Percentiles rank a stretch among this genome's conserved stretches.
phyloP scores from a whole-genome alignment of 192 early-diverging fungal species.

The Linnemannia zychae region DNA sequence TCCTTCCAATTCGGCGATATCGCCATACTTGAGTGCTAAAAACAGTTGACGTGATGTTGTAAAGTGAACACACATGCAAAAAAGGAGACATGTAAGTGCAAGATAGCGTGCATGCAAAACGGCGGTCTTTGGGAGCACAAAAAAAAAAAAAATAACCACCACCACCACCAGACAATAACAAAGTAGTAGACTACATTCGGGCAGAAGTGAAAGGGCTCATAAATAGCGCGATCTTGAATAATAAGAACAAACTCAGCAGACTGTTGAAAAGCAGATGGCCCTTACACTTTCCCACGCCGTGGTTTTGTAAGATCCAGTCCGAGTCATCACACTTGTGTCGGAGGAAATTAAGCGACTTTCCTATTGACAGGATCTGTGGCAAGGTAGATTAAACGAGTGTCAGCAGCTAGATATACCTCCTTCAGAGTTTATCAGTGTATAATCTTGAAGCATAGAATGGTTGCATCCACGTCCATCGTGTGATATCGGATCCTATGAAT shows the following conservation, averaged over 20 bases:
- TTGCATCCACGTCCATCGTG: neutral
- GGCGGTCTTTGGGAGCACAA: neutral
- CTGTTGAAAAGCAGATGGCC: neutral
- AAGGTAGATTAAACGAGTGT: neutral
- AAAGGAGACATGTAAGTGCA: constrained; percentile 3
- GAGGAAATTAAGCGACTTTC: constrained; percentile 60
- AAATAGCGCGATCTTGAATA: neutral
- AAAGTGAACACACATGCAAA: neutral
- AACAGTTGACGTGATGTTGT: neutral
- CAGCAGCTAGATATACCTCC: neutral
- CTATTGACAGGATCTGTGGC: constrained; percentile 44
- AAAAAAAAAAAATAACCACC: neutral
- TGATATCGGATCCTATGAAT: neutral
- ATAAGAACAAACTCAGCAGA: neutral
- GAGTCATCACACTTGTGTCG: constrained; percentile 69
- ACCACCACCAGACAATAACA: neutral
- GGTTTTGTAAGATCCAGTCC: constrained; percentile 63
- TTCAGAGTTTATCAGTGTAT: neutral
- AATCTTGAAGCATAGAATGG: too few species aligned
- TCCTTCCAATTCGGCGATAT: constrained; percentile 77
- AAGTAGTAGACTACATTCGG: neutral
- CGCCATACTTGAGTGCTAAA: constrained; percentile 72
- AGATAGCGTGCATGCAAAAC: neutral
- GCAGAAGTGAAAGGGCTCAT: neutral
- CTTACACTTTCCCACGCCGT: constrained; percentile 57